Conservation (phyloP, 75 land plant genomes). For the Cryptomeria japonica region DNA sequence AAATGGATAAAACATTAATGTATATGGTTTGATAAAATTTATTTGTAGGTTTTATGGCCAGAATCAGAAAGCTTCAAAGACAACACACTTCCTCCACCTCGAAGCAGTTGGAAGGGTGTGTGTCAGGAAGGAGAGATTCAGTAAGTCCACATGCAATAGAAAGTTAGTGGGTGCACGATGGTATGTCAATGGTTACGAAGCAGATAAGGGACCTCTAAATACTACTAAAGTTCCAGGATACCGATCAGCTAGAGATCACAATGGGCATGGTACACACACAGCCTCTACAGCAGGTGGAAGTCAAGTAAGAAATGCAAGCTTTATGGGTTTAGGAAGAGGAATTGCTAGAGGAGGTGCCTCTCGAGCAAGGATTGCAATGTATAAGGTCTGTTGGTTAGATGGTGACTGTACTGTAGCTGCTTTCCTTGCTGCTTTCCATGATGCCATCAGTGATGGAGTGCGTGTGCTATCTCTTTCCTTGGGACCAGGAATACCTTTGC, state of each 20-base stretch:
- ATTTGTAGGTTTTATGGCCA: constrained; percentile 72
- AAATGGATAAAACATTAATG: neutral
- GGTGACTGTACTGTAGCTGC: constrained; percentile 41
- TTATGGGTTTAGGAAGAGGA: constrained; percentile 43
- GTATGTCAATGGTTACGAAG: constrained; percentile 55
- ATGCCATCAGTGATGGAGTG: constrained; percentile 62
- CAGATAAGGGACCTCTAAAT: constrained; percentile 33
- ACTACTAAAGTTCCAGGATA: constrained; percentile 21
- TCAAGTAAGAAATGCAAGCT: constrained; percentile 21
- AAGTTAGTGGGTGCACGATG: constrained; percentile 71
- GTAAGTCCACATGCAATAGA: constrained; percentile 47
- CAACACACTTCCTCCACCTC: constrained; percentile 36
- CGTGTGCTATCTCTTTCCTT: constrained; percentile 60
- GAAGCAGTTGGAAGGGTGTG: constrained; percentile 61
- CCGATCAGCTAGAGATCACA: constrained; percentile 55
- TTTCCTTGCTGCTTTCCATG: constrained; percentile 55
- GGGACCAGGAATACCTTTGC: constrained; percentile 47
- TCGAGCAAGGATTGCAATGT: constrained; percentile 39
- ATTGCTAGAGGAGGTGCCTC: constrained; percentile 72
- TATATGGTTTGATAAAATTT: neutral
- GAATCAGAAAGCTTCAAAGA: constrained; percentile 73
- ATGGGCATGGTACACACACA: constrained; percentile 83
- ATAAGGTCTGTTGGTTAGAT: constrained; percentile 39
- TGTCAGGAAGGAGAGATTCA: constrained; percentile 57
- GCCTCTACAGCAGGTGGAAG: constrained; percentile 61